Evolutionary conservation across 345 rosid genomes (phyloP).

Genomic region (Syzygium grande): DNA sequence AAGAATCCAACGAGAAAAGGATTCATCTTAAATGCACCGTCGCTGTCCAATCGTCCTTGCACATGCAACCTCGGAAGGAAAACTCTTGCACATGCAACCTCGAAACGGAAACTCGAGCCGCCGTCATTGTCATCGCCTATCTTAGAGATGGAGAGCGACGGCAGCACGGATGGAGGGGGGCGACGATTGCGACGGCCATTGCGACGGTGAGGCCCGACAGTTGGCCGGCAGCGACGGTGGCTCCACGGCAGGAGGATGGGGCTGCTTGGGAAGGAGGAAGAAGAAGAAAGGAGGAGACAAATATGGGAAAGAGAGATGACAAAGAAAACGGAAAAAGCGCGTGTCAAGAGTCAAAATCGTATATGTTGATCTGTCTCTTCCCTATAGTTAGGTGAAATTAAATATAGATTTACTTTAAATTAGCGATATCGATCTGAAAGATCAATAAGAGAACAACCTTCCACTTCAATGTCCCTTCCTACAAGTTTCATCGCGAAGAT

Average conservation of each 20-base stretch:
- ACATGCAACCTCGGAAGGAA: neutral
- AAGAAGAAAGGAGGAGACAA: neutral
- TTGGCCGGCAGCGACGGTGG: neutral
- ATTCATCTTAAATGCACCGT: neutral
- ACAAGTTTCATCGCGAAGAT: neutral
- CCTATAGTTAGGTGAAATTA: neutral
- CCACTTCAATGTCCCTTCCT: neutral
- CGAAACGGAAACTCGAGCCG: neutral
- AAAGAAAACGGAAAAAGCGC: neutral
- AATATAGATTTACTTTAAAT: neutral
- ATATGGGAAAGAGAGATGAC: neutral
- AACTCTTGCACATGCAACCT: neutral
- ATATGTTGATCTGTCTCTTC: neutral
- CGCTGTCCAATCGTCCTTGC: rapidly evolving
- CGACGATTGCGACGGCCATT: neutral
- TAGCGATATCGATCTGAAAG: neutral
- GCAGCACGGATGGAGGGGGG: neutral
- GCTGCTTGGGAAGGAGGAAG: neutral
- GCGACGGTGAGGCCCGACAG: neutral
- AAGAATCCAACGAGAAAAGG: neutral
- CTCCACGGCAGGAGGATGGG: neutral
- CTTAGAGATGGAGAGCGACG: neutral
- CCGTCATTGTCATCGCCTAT: neutral
- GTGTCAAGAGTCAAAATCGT: neutral
- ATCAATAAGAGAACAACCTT: neutral